A percentile compares a stretch with the other conserved stretches of the same genome.
Evolutionary conservation across 305 asterid genomes (phyloP).

Genomic region (Petunia hybrid): DNA sequence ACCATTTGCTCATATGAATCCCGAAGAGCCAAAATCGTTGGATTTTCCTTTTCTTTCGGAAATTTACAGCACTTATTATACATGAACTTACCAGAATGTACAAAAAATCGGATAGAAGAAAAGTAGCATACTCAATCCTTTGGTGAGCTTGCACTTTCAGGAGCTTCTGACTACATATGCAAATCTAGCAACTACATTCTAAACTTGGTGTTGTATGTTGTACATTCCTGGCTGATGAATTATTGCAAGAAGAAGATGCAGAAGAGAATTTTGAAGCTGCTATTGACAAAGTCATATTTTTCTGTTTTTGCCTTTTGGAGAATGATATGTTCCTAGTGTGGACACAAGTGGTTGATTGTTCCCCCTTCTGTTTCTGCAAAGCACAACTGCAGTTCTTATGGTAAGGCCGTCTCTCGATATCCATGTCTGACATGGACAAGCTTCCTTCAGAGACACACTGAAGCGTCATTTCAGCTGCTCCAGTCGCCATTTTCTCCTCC

Average conservation of each 20-base stretch:
- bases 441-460: conserved; percentile 52
- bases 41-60: not conserved
- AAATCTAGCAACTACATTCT: not conserved
- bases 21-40: not conserved
- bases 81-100: not conserved
- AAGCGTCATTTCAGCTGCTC: conserved; percentile 46
- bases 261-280: not conserved
- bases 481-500: conserved; percentile 41
- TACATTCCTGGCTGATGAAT: conserved; percentile 21
- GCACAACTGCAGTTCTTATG: conserved; percentile 65
- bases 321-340: conserved; percentile 40
- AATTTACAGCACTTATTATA: not conserved
- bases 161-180: not conserved
- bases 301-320: conserved; percentile 55
- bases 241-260: conserved; percentile 39
- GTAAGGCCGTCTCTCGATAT: conserved; percentile 56
- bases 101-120: not conserved
- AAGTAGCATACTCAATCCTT: not conserved
- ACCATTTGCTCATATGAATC: not conserved
- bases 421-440: conserved; percentile 49
- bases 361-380: conserved; percentile 48
- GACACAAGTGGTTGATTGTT: conserved; percentile 41
- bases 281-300: conserved; percentile 45
- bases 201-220: not conserved
- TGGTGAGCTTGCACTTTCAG: not conserved